Evolutionary conservation across 2,329 filamentous ascomycete genomes (phyloP).

Genomic region (Alternaria burnsii): DNA sequence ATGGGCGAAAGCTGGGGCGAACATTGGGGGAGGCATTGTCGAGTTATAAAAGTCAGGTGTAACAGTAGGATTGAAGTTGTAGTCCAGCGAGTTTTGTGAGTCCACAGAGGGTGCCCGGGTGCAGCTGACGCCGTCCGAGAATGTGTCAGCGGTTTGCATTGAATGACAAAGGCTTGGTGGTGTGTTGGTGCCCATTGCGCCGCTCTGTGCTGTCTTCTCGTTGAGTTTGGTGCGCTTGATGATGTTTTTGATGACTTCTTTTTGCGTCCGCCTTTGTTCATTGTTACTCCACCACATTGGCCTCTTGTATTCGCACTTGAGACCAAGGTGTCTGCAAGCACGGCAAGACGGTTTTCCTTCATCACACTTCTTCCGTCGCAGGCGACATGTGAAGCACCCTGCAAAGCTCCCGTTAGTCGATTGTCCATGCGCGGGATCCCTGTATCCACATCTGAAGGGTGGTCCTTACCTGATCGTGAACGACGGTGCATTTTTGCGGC

Average conservation of each 20-base stretch:
- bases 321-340: conserved; percentile 75
- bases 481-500: conserved; percentile 85
- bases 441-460: conserved; percentile 43
- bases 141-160: conserved; percentile 80
- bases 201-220: conserved; percentile 75
- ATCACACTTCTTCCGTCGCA: conserved; percentile 75
- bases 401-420: conserved; percentile 48
- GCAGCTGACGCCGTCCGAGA: conserved; percentile 73
- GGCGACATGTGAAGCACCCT: conserved; percentile 74
- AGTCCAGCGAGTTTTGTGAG: conserved; percentile 74
- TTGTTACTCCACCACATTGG: conserved; percentile 98
- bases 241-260: conserved; percentile 94
- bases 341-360: conserved; percentile 71
- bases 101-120: conserved; percentile 81
- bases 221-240: conserved; percentile 97
- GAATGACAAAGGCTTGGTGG: conserved; percentile 85
- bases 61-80: conserved; percentile 71
- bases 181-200: conserved; percentile 63
- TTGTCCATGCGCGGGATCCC: conserved; percentile 46
- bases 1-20: conserved; percentile 56
- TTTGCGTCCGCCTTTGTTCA: conserved; percentile 83
- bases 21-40: conserved; percentile 65
- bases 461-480: conserved; percentile 86
- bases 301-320: conserved; percentile 94
- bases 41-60: conserved; percentile 65